Evolutionary conservation across 768 basidiomycete genomes (phyloP).

Genomic region (Kwoniella pini): DNA sequence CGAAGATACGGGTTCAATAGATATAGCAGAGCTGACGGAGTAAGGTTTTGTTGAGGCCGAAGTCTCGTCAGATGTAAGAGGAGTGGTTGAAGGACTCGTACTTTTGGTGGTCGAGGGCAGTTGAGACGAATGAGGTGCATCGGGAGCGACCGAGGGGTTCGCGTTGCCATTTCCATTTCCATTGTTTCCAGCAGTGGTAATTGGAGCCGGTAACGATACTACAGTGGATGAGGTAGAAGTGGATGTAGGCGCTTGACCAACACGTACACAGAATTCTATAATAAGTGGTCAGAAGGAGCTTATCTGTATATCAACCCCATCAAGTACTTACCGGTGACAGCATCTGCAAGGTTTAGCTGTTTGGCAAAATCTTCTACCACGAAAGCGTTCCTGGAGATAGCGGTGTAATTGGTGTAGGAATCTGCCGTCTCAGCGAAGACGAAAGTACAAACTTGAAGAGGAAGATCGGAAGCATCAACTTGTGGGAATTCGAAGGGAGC

Average conservation of each 20-base stretch:
- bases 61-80: no score
- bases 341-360: slow-evolving; percentile 1
- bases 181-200: neutral
- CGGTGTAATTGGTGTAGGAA: neutral
- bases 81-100: no score
- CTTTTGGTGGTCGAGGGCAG: no score
- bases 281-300: neutral
- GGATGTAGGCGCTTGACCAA: slow-evolving; percentile 6
- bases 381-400: neutral
- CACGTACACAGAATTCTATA: slow-evolving; percentile 16
- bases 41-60: no score
- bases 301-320: neutral
- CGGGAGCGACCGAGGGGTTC: neutral
- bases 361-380: slow-evolving; percentile 1
- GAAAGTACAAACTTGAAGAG: slow-evolving; percentile 17
- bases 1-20: no score
- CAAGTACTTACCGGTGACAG: slow-evolving; percentile 9
- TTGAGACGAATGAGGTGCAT: neutral
- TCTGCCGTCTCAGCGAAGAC: slow-evolving; percentile 9
- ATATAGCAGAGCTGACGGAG: no score
- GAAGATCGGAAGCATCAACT: neutral
- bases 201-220: neutral
- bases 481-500: slow-evolving; percentile 10
- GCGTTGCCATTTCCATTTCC: neutral
- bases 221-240: neutral